These are phyloP conservation scores for Penicillium angulare DNA, from an alignment of 495 filamentous ascomycete species.

Conservation along the genomic window DNA sequence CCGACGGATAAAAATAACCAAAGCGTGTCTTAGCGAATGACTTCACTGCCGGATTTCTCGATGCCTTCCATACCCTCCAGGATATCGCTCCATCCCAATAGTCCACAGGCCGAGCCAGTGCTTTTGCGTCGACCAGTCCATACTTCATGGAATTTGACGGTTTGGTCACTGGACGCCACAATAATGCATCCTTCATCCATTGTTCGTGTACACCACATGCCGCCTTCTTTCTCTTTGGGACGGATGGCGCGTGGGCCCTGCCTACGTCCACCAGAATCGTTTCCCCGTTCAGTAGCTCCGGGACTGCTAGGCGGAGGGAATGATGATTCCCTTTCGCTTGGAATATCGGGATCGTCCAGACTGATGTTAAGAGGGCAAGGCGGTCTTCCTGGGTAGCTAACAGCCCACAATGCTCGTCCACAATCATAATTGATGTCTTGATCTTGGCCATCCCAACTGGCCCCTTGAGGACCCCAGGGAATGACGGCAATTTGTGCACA, in stretches of 20 bases:
- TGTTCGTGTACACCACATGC: slow-evolving; percentile 55
- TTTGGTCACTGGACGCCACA: slow-evolving; percentile 90
- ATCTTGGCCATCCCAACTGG: slow-evolving; percentile 64
- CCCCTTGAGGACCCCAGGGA: slow-evolving; percentile 81
- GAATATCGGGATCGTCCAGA: slow-evolving; percentile 9
- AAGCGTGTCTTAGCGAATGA: slow-evolving; percentile 34
- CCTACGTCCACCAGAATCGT: neutral
- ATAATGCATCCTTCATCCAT: slow-evolving; percentile 89
- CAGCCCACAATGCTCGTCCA: slow-evolving; percentile 46
- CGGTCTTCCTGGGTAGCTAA: slow-evolving; percentile 45
- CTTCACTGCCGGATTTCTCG: slow-evolving; percentile 64
- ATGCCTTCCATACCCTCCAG: slow-evolving; percentile 83
- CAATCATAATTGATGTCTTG: slow-evolving; percentile 25
- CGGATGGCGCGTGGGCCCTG: slow-evolving; percentile 17
- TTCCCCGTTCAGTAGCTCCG: neutral
- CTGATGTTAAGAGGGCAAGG: slow-evolving; percentile 16
- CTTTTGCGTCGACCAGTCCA: slow-evolving; percentile 68
- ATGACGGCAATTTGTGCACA: slow-evolving; percentile 86
- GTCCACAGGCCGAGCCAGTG: slow-evolving; percentile 56
- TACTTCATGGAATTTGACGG: slow-evolving; percentile 94
- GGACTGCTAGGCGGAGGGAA: neutral
- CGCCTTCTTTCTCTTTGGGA: slow-evolving; percentile 48
- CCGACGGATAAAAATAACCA: slow-evolving; percentile 1
- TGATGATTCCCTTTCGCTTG: neutral
- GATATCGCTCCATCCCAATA: slow-evolving; percentile 84